These are phyloP conservation scores for Phytophthora boehmeriae DNA, from an alignment of 352 stramenopile species.

Conservation along the genomic window DNA sequence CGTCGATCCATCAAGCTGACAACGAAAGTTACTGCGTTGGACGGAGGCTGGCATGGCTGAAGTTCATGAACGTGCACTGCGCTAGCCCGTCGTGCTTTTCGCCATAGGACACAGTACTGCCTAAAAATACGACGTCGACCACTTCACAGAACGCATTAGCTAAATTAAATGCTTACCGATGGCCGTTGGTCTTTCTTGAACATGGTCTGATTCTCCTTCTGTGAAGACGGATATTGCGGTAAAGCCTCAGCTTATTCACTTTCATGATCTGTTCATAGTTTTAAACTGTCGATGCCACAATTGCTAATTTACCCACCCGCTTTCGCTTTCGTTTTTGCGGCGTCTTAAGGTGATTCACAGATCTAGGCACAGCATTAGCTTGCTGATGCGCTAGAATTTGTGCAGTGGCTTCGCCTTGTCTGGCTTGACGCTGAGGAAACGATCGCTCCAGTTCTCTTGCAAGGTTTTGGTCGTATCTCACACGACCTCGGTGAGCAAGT, in stretches of 20 bases:
- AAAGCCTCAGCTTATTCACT: slow-evolving; percentile 5
- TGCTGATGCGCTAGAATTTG: slow-evolving; percentile 23
- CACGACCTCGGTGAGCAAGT: slow-evolving; percentile 39
- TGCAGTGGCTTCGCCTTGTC: slow-evolving; percentile 28
- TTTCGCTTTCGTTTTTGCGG: slow-evolving; percentile 46
- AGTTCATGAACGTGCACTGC: slow-evolving; percentile 8
- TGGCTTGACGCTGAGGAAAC: slow-evolving; percentile 47
- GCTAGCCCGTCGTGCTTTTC: neutral
- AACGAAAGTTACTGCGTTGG: slow-evolving; percentile 75
- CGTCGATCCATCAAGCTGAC: slow-evolving; percentile 30
- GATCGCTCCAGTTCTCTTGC: slow-evolving; percentile 61
- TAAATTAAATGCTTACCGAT: slow-evolving; percentile 33
- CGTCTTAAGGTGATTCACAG: slow-evolving; percentile 31
- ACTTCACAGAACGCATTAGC: slow-evolving; percentile 14
- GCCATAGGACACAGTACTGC: neutral
- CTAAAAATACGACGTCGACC: slow-evolving; percentile 34
- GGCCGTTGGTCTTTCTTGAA: slow-evolving; percentile 14
- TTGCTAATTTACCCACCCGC: slow-evolving; percentile 28
- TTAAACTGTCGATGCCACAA: slow-evolving; percentile 19
- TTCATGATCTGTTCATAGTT: slow-evolving; percentile 3
- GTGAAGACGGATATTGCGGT: neutral
- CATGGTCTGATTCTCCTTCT: slow-evolving; percentile 7
- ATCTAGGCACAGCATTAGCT: slow-evolving; percentile 11
- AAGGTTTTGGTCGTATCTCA: slow-evolving; percentile 56
- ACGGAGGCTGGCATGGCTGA: slow-evolving; percentile 35